phyloP scores from a whole-genome alignment of 2,329 filamentous ascomycete species.

The Keithomyces neogunnii region DNA sequence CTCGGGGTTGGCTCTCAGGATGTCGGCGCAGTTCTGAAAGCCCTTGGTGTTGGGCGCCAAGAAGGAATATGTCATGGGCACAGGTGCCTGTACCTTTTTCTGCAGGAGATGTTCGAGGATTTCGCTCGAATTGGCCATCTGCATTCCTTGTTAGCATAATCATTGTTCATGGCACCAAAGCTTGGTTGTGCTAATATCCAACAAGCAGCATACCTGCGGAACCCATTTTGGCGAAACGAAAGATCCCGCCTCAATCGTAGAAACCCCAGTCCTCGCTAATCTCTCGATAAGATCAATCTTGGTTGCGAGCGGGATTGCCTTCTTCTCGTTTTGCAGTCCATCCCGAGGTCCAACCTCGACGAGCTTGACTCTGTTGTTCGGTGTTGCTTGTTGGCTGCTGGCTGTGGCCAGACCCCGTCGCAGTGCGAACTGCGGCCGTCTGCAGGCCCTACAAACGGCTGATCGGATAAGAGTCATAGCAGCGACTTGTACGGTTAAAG shows the following conservation, averaged over 20 bases:
- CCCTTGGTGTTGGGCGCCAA: constrained; percentile 72
- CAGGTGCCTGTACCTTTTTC: constrained; percentile 42
- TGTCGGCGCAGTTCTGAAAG: constrained; percentile 50
- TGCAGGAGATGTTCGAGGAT: constrained; percentile 63
- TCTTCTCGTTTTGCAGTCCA: constrained; percentile 81
- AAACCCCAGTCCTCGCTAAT: constrained; percentile 59
- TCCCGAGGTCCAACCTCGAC: constrained; percentile 81
- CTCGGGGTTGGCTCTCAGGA: constrained; percentile 44
- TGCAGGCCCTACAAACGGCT: constrained; percentile 30
- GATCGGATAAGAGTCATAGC: constrained; percentile 28
- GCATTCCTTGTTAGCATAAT: background rate
- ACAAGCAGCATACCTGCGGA: constrained; percentile 53
- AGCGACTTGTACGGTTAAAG: background rate
- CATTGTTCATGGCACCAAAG: background rate
- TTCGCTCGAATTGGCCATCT: constrained; percentile 74
- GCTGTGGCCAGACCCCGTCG: constrained; percentile 33
- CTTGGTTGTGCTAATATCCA: background rate
- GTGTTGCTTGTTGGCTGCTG: constrained; percentile 16
- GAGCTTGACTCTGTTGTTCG: constrained; percentile 47
- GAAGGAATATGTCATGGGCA: constrained; percentile 66
- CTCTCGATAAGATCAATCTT: constrained; percentile 70
- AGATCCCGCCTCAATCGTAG: constrained; percentile 70
- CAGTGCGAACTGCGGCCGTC: constrained; percentile 21
- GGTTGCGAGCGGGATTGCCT: constrained; percentile 57
- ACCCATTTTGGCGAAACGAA: constrained; percentile 82